Evolutionary conservation across 2,329 filamentous ascomycete genomes (phyloP).

Genomic region (Thielaviopsis populi): DNA sequence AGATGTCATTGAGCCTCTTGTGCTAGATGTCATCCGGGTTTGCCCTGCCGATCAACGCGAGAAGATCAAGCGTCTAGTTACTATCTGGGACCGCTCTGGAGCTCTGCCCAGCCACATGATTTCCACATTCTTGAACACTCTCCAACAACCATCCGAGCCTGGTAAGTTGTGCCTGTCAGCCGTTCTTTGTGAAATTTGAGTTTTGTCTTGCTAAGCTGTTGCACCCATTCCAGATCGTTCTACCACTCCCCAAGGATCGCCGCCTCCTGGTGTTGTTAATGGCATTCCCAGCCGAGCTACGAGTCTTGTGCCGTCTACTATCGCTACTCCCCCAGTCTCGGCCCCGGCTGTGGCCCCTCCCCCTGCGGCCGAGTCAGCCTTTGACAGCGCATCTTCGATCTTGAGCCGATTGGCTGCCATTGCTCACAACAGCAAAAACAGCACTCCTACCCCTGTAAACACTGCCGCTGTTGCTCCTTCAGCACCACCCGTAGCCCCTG

Average conservation of each 20-base stretch:
- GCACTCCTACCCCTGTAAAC: slow-evolving; percentile 31
- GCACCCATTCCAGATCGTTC: slow-evolving; percentile 38
- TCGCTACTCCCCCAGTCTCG: slow-evolving; percentile 25
- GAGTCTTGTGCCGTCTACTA: slow-evolving; percentile 19
- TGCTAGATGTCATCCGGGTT: slow-evolving; percentile 85
- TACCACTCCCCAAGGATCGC: slow-evolving; percentile 55
- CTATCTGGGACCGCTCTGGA: slow-evolving; percentile 93
- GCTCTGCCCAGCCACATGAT: slow-evolving; percentile 78
- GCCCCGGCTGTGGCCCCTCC: slow-evolving; percentile 27
- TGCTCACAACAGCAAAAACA: slow-evolving; percentile 52
- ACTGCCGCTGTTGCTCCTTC: slow-evolving; percentile 25
- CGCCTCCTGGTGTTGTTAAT: slow-evolving; percentile 33
- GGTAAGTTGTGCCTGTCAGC: slow-evolving; percentile 40
- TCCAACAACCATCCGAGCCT: slow-evolving; percentile 44
- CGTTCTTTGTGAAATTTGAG: not conserved
- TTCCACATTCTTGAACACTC: slow-evolving; percentile 64
- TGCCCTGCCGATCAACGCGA: slow-evolving; percentile 91
- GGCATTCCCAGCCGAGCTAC: slow-evolving; percentile 23
- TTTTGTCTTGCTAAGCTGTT: slow-evolving; percentile 6
- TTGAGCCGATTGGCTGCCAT: slow-evolving; percentile 49
- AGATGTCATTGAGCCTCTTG: slow-evolving; percentile 80
- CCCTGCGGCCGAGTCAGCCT: slow-evolving; percentile 22
- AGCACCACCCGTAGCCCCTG: not conserved
- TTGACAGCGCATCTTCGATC: slow-evolving; percentile 44
- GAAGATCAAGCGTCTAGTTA: slow-evolving; percentile 83